Base-by-base conservation (phyloP, 164 flowering plant genomes). In the Annona cherimola region DNA sequence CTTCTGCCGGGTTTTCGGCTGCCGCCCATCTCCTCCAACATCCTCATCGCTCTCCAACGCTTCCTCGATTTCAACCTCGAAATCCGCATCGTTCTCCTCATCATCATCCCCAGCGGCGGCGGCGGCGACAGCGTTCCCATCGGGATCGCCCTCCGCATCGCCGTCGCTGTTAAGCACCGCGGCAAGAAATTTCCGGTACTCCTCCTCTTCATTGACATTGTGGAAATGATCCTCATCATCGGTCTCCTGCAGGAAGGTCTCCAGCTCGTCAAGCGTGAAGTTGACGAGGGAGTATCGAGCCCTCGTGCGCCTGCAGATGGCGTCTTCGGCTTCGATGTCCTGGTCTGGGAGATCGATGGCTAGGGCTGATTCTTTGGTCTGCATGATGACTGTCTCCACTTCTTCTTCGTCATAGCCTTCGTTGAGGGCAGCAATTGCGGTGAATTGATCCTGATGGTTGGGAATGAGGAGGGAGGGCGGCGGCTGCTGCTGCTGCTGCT, bases 71-170 rank as follows among this genome's bases (percentile, higher is more conserved):
- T 93, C 99, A 59, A 93, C 78, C 85, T 93, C 98, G 82, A 95
- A 95, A 77, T 95, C 99, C 2, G 96, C 97, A 85, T 95, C 99
- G 79, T 88, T 94, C 59, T 94, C 97, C 78, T 93, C 98, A 78
- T 93, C 97, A 67, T 75, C 77, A 40, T 74, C 76, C 66, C 91
- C 89, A 39, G 19, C 54, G 57, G 68, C 81, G 75, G 76, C 83
- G 62, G 65, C 90, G 64, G 76, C 83, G 19, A 45, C 42, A 26
- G 35, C 35, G 14, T 50, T 1, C 9, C 57, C 57, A 2, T 50
- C 57, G 14, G 57, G 57, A 62, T 77, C 74, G 63, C 72, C 76
- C 61, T 78, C 41, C 0, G 11, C 88, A 50, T 75, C 82, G 73
- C 84, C 88, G 54, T 82, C 89, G 69, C 86, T 94, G 63, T 69